phyloP scores from a whole-genome alignment of 352 stramenopile genomes.

The Phytopythium montanum region DNA sequence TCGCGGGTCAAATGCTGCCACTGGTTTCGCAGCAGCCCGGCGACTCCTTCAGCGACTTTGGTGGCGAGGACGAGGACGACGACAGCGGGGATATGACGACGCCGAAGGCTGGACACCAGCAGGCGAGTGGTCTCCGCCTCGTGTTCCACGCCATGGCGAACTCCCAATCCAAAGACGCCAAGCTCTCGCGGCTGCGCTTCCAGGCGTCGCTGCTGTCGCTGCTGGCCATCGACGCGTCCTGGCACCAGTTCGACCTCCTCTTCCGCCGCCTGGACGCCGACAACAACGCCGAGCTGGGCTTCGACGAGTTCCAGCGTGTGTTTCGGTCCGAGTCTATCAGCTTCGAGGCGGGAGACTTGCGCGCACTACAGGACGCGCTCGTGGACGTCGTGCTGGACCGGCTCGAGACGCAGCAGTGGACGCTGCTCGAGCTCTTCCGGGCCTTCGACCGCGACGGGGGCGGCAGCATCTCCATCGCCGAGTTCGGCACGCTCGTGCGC shows the following conservation, averaged over 20 bases:
- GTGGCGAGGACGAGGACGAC: conserved; percentile 29
- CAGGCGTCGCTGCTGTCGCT: conserved; percentile 29
- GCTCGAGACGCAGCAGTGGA: conserved; percentile 42
- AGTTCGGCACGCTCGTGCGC: conserved; percentile 43
- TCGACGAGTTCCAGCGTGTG: conserved; percentile 33
- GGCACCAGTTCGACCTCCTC: conserved; percentile 49
- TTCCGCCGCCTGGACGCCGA: conserved; percentile 40
- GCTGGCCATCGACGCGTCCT: conserved; percentile 37
- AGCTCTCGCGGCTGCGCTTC: conserved; percentile 40
- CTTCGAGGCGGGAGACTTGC: conserved; percentile 28
- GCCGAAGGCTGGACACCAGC: conserved; percentile 3
- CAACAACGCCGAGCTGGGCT: conserved; percentile 30
- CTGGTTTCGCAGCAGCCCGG: conserved; percentile 14
- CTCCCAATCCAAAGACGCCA: conserved; percentile 10
- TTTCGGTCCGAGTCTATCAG: conserved; percentile 24
- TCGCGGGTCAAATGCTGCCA: conserved; percentile 21
- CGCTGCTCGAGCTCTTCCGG: conserved; percentile 39
- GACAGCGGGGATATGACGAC: not conserved
- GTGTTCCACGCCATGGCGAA: conserved; percentile 29
- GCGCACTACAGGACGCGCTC: conserved; percentile 35
- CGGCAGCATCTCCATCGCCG: conserved; percentile 39
- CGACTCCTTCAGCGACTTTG: conserved; percentile 47
- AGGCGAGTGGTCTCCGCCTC: conserved; percentile 23
- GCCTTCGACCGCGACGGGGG: conserved; percentile 47
- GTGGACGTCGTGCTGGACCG: conserved; percentile 40